Percentiles rank a stretch among this genome's conserved stretches.
Conservation (phyloP, 805 yeast genomes). For the Suhomyces emberorum region DNA sequence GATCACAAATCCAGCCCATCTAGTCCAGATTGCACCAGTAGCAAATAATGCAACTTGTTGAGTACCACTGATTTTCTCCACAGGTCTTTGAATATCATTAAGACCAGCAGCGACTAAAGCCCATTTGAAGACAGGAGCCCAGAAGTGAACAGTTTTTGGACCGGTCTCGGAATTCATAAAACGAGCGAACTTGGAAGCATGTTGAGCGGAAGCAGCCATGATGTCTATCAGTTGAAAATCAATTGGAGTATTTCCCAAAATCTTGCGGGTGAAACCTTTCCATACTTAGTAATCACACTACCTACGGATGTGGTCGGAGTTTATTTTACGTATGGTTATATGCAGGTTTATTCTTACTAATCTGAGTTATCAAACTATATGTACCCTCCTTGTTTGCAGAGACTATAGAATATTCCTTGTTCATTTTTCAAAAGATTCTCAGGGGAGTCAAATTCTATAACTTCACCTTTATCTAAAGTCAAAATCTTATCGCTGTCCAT, state of each 20-base stretch:
- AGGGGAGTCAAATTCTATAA: slow-evolving; percentile 78
- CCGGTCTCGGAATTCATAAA: slow-evolving; percentile 88
- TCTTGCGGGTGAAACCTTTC: background rate
- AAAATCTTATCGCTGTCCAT: slow-evolving; percentile 79
- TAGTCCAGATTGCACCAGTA: slow-evolving; percentile 95
- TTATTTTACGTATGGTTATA: too few relatives aligned
- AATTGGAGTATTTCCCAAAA: too few relatives aligned
- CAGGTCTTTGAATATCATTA: slow-evolving; percentile 84
- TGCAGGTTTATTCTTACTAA: too few relatives aligned
- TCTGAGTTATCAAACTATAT: slow-evolving; percentile 6
- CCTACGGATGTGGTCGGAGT: too few relatives aligned
- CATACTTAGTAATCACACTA: background rate
- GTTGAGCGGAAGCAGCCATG: slow-evolving; percentile 29
- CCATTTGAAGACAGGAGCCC: slow-evolving; percentile 80
- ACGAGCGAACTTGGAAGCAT: slow-evolving; percentile 58
- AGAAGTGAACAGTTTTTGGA: slow-evolving; percentile 94
- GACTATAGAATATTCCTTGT: slow-evolving; percentile 46
- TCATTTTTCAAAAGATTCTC: slow-evolving; percentile 41
- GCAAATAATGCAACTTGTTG: slow-evolving; percentile 83
- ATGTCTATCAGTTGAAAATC: background rate
- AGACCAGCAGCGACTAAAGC: slow-evolving; percentile 88
- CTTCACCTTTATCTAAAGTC: slow-evolving; percentile 68
- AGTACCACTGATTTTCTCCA: slow-evolving; percentile 85
- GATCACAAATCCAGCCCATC: slow-evolving; percentile 92
- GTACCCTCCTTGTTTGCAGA: slow-evolving; percentile 46